Conservation (phyloP, 768 basidiomycete species). For the Naganishia friedmannii region DNA sequence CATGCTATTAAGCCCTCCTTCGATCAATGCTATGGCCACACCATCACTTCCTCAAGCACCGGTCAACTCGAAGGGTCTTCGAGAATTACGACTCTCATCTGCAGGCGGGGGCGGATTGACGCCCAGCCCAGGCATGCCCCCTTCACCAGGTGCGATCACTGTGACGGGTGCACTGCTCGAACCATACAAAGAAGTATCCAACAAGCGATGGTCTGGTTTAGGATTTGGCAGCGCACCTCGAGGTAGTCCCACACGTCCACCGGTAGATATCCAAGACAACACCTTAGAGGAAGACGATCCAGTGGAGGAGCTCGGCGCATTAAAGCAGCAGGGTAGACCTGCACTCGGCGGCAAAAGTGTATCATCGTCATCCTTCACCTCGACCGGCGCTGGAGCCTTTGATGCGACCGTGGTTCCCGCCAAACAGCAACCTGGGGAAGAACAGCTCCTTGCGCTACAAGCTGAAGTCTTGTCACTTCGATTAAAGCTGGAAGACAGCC, state of each 20-base stretch:
- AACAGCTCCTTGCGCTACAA: constrained; percentile 57
- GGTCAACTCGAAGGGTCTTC: constrained; percentile 35
- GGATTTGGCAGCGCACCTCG: background rate
- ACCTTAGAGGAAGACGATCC: background rate
- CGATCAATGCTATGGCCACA: constrained; percentile 1
- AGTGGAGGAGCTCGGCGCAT: background rate
- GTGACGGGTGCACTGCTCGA: background rate
- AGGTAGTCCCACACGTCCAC: background rate
- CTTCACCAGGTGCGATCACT: background rate
- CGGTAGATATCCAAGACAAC: background rate
- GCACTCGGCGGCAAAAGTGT: background rate
- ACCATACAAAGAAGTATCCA: background rate
- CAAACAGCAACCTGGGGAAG: constrained; percentile 58
- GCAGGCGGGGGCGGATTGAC: background rate
- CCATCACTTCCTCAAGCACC: constrained; percentile 25
- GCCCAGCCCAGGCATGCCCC: constrained; percentile 11
- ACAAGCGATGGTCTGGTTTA: constrained; percentile 16
- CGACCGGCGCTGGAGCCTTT: background rate
- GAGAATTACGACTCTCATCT: constrained; percentile 40
- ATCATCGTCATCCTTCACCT: background rate
- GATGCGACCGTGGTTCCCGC: background rate
- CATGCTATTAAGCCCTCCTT: constrained; percentile 5
- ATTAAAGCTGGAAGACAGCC: constrained; percentile 69
- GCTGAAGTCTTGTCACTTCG: constrained; percentile 64
- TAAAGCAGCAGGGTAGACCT: constrained; percentile 1